These are phyloP conservation scores for Fusarium nisikadoi DNA, from an alignment of 2,329 filamentous ascomycete genomes.

Conservation along the genomic window DNA sequence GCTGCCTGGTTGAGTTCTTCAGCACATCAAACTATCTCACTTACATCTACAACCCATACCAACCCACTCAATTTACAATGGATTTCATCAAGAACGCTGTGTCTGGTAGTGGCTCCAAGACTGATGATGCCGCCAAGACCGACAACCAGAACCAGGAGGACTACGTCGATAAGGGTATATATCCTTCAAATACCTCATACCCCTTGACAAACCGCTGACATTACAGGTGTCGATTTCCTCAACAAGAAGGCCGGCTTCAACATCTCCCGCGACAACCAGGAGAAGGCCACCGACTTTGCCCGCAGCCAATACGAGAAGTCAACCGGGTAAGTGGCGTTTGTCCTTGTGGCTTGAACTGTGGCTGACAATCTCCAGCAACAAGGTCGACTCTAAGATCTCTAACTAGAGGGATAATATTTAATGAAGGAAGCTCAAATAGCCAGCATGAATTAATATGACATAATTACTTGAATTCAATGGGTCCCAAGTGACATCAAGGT, in stretches of 20 bases:
- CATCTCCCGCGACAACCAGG: conserved; percentile 48
- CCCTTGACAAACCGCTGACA: background rate
- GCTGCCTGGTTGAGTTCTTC: background rate
- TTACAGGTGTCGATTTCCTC: conserved; percentile 44
- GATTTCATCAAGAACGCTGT: conserved; percentile 49
- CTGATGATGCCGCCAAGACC: background rate
- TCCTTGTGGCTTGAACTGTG: background rate
- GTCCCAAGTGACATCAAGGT: background rate
- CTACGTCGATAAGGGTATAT: conserved; percentile 54
- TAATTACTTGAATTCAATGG: background rate
- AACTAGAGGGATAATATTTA: conserved; percentile 44
- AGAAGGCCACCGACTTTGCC: conserved; percentile 54
- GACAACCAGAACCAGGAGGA: conserved; percentile 44
- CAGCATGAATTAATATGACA: conserved; percentile 37
- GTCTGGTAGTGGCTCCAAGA: conserved; percentile 24
- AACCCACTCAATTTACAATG: conserved; percentile 43
- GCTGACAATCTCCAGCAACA: conserved; percentile 31
- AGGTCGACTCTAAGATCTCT: conserved; percentile 48
- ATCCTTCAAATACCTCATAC: fast-evolving
- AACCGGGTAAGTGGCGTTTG: conserved; percentile 48
- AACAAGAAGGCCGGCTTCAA: conserved; percentile 51
- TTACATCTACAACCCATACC: background rate
- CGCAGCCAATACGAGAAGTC: conserved; percentile 51
- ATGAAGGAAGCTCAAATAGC: conserved; percentile 22
- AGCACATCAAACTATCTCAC: background rate